phyloP scores from a whole-genome alignment of 2,329 filamentous ascomycete species.

The Phaeosphaeriaceae sp. region DNA sequence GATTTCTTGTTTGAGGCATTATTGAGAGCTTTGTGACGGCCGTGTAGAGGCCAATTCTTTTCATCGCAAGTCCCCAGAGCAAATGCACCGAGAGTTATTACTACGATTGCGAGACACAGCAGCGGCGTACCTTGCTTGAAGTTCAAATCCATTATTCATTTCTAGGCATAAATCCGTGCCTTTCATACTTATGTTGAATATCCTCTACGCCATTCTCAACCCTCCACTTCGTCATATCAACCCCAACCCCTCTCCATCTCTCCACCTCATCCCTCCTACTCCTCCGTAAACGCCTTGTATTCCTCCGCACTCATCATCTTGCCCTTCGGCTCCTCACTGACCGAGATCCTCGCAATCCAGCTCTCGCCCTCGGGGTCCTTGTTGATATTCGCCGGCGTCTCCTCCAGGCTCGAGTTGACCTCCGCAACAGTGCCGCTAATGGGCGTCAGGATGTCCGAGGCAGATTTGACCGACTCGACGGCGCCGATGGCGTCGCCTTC shows the following conservation, averaged over 20 bases:
- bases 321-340: slow-evolving; percentile 68
- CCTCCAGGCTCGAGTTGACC: slow-evolving; percentile 77
- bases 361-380: slow-evolving; percentile 86
- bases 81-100: too few species aligned
- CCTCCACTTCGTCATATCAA: too few species aligned
- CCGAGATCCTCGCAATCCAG: slow-evolving; percentile 90
- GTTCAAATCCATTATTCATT: neutral
- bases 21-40: too few species aligned
- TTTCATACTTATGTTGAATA: neutral
- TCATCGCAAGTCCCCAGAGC: too few species aligned
- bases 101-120: too few species aligned
- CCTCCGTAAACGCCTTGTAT: slow-evolving; percentile 78
- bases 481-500: slow-evolving; percentile 88
- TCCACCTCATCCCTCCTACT: slow-evolving; percentile 23
- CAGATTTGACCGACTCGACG: slow-evolving; percentile 97
- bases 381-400: slow-evolving; percentile 88
- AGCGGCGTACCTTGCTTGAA: neutral
- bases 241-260: too few species aligned
- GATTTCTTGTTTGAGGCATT: too few species aligned
- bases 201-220: neutral
- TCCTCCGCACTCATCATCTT: slow-evolving; percentile 76
- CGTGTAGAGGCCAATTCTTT: too few species aligned
- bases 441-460: slow-evolving; percentile 95
- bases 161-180: neutral
- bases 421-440: slow-evolving; percentile 78